A percentile compares a stretch with the other conserved stretches of the same genome.
Conservation (phyloP, 768 basidiomycete species). For the Boletus edulis region DNA sequence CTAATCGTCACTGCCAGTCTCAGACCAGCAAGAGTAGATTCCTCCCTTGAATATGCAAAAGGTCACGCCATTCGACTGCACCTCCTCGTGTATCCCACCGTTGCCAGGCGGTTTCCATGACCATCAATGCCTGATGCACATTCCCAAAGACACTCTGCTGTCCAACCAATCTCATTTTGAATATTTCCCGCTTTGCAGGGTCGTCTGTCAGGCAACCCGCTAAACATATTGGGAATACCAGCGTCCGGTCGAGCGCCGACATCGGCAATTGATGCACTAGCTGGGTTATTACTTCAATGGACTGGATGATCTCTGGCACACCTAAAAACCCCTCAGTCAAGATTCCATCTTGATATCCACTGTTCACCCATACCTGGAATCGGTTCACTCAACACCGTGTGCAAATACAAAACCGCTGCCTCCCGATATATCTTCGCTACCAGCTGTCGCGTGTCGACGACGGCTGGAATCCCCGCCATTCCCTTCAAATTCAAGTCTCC, state of each 20-base stretch:
- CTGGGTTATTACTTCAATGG: conserved; percentile 53
- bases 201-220: conserved; percentile 74
- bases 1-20: conserved; percentile 9
- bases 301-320: conserved; percentile 65
- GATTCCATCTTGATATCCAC: background rate
- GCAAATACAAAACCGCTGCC: conserved; percentile 62
- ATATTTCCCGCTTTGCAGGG: conserved; percentile 51
- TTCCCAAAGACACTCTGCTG: conserved; percentile 62
- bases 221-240: conserved; percentile 73
- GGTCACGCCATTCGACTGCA: conserved; percentile 60
- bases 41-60: conserved; percentile 34
- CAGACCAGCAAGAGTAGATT: conserved; percentile 29
- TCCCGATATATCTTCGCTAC: conserved; percentile 63
- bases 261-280: conserved; percentile 52
- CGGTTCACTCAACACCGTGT: conserved; percentile 66
- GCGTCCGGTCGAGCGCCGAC: conserved; percentile 60
- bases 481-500: conserved; percentile 21
- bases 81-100: conserved; percentile 55
- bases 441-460: conserved; percentile 45
- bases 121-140: conserved; percentile 50
- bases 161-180: conserved; percentile 53
- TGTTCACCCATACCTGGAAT: conserved; percentile 56
- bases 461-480: conserved; percentile 29
- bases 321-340: conserved; percentile 39
- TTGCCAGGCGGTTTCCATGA: conserved; percentile 73